A percentile compares a stretch with the other conserved stretches of the same genome.
These are phyloP conservation scores for Pseudopithomyces chartarum DNA, from an alignment of 2,329 filamentous ascomycete species.

Conservation along the genomic window DNA sequence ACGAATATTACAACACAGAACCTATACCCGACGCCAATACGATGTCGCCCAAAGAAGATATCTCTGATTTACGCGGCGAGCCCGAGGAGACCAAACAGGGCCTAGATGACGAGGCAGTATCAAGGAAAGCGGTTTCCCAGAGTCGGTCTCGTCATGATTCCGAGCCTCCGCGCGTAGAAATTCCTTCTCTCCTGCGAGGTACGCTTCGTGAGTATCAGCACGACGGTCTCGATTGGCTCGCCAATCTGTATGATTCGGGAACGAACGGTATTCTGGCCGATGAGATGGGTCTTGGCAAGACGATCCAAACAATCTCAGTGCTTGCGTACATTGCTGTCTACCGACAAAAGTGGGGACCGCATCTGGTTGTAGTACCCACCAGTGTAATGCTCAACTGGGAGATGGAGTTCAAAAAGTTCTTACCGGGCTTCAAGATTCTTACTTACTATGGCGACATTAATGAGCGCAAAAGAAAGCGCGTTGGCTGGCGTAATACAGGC, in stretches of 20 bases:
- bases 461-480: constrained; percentile 86
- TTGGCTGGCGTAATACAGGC: constrained; percentile 91
- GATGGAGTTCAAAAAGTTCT: constrained; percentile 99
- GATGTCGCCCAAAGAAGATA: background rate
- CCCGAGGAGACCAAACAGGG: constrained; percentile 21
- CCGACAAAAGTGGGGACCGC: constrained; percentile 92
- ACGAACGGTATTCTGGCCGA: constrained; percentile 97
- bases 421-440: constrained; percentile 95
- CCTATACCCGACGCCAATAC: constrained; percentile 19
- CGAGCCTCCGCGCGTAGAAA: constrained; percentile 39
- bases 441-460: constrained; percentile 96
- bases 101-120: constrained; percentile 17
- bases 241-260: constrained; percentile 85
- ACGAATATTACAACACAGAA: background rate
- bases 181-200: constrained; percentile 73
- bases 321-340: constrained; percentile 90
- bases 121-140: constrained; percentile 19
- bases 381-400: constrained; percentile 99
- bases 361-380: constrained; percentile 93
- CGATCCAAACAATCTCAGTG: constrained; percentile 94
- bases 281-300: constrained; percentile 98
- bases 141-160: constrained; percentile 35
- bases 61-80: constrained; percentile 10
- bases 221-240: constrained; percentile 95
- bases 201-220: constrained; percentile 95